Percentiles rank a stretch among this genome's conserved stretches.
Evolutionary conservation across 306 rosid species (phyloP).

Genomic region (Heteromeles arbutifolia): DNA sequence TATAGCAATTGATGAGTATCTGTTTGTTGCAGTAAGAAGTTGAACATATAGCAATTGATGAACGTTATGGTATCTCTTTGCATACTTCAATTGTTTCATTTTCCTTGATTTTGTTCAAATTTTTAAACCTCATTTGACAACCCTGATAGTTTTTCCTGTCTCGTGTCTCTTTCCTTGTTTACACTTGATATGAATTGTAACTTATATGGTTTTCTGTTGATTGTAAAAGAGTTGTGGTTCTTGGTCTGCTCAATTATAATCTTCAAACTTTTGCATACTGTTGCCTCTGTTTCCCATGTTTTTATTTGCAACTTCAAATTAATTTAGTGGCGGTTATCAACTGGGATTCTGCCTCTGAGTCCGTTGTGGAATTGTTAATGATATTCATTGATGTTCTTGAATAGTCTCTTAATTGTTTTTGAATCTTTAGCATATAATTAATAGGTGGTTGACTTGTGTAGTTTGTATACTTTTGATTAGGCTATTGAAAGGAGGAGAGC

Average conservation of each 20-base stretch:
- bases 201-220: not conserved
- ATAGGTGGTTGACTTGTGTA: not conserved
- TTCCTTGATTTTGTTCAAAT: not conserved
- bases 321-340: too few relatives aligned
- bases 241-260: too few relatives aligned
- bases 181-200: not conserved
- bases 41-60: not conserved
- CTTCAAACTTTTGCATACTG: too few relatives aligned
- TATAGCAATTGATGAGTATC: not conserved
- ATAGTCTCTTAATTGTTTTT: too few relatives aligned
- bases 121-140: not conserved
- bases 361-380: not conserved
- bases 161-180: not conserved
- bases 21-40: not conserved
- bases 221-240: not conserved
- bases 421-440: not conserved
- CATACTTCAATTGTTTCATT: not conserved
- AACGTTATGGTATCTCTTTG: not conserved
- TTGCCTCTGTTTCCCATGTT: too few relatives aligned
- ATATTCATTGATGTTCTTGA: not conserved
- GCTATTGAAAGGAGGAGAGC: slow-evolving; percentile 75
- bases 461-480: slow-evolving; percentile 23
- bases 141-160: not conserved
- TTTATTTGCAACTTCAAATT: too few relatives aligned
- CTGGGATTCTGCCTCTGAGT: not conserved